Evolutionary conservation across 1,284 basidiomycete genomes (phyloP), one percentile per base, ranked within the genome.

Genomic region (Cystobasidiaceae sp.): DNA sequence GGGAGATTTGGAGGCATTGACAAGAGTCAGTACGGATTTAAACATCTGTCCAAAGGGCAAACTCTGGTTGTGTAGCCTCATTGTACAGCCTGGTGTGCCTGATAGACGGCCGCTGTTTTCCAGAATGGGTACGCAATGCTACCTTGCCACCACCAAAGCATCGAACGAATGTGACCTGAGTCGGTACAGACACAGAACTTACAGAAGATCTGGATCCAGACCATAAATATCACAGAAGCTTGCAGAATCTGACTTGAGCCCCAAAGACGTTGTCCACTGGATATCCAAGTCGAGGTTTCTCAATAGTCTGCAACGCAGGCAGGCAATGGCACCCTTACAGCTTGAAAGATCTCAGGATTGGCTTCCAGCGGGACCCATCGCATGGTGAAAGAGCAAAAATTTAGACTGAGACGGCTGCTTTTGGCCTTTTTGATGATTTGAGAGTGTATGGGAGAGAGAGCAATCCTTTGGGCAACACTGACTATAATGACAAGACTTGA

Each of bases 151-250:
- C 50, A 52, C 50, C 25, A 25, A 19, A 37, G 11, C 30, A 33
- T 11, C 13, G 13, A 11, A 21, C n/a, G 21, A 23, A 28, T 9
- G n/a, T 8, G 49, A 5, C 1, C 49, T 8, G 25, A 6, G 19
- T 13, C 5, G 41, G n/a, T 32, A 17, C 28, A 7, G 9, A 11
- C 17, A 32, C 32, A 15, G 5, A 11, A 32, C 51, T 43, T 37
- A 64, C 48, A 67, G 48, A 4, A 67, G 66, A 19, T 67, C 66
- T 30, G 51, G 46, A 25, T 64, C 67, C 25, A 65, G 45, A 27
- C 66, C 66, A 44, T 67, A 67, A 13, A 67, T 64, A 48, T 67
- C 66, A 28, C 41, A 50, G 46, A 67, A 67, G 30, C 30, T 37
- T 6, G 30, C 57, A n/a, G 41, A 30, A n/a, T 48, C 19, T 11